phyloP scores from a whole-genome alignment of 345 rosid genomes.

The Eucalyptus polyanthemos region DNA sequence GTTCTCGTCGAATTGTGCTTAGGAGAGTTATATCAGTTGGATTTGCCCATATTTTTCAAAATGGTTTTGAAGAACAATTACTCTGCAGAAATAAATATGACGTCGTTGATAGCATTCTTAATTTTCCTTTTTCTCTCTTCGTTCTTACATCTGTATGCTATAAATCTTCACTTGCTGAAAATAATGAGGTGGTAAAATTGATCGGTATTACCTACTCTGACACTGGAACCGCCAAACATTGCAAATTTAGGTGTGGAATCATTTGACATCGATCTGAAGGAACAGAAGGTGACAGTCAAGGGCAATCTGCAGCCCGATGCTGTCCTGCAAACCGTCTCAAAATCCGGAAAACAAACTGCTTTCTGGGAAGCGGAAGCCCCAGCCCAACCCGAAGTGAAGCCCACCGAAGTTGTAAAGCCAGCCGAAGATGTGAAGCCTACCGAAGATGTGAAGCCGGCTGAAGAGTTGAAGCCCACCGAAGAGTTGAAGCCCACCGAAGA shows the following conservation, averaged over 20 bases:
- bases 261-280: conserved; percentile 62
- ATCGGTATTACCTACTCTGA: neutral
- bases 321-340: conserved; percentile 65
- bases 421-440: neutral
- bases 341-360: conserved; percentile 69
- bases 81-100: neutral
- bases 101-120: neutral
- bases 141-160: neutral
- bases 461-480: neutral
- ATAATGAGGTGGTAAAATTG: neutral
- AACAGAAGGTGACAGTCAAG: conserved; percentile 78
- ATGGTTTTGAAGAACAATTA: neutral
- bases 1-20: neutral
- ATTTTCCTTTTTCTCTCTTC: neutral
- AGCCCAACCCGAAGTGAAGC: conserved; percentile 12
- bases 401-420: neutral
- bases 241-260: conserved; percentile 59
- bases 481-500: neutral
- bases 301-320: conserved; percentile 82
- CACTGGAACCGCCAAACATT: neutral
- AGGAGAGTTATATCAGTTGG: neutral
- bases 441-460: neutral
- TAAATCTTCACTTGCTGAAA: neutral
- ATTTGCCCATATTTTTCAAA: neutral
- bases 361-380: conserved; percentile 69